phyloP scores from a whole-genome alignment of 495 filamentous ascomycete genomes.

The Cercophora scortea region DNA sequence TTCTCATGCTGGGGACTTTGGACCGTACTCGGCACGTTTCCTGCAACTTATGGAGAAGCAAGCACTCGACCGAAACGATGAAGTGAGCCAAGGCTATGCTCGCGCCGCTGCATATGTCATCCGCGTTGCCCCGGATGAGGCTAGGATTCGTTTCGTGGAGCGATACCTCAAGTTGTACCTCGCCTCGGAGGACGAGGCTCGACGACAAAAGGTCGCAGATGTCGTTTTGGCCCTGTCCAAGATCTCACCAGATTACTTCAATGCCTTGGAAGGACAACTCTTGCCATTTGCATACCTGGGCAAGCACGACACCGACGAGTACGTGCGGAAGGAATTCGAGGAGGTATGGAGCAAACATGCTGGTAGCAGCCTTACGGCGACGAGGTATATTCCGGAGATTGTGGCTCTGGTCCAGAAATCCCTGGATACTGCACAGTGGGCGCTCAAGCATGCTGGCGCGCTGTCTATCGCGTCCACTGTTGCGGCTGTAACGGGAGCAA shows the following conservation, averaged over 20 bases:
- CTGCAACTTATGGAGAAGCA: constrained; percentile 69
- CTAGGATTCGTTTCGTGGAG: constrained; percentile 56
- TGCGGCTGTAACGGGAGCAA: constrained; percentile 43
- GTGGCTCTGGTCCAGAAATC: constrained; percentile 54
- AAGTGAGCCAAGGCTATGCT: constrained; percentile 79
- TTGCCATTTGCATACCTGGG: constrained; percentile 83
- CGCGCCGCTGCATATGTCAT: constrained; percentile 78
- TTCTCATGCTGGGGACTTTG: constrained; percentile 63
- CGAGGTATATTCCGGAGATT: constrained; percentile 80
- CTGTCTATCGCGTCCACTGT: constrained; percentile 70
- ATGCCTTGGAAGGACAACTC: constrained; percentile 60
- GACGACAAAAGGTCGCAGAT: constrained; percentile 69
- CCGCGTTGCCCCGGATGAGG: constrained; percentile 61
- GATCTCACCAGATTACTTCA: constrained; percentile 81
- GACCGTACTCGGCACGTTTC: constrained; percentile 68
- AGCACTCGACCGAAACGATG: constrained; percentile 82
- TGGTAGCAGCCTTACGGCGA: constrained; percentile 70
- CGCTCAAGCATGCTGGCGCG: constrained; percentile 79
- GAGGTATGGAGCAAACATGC: constrained; percentile 88
- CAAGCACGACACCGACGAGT: constrained; percentile 74
- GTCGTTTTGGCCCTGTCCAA: constrained; percentile 74
- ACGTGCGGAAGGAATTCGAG: constrained; percentile 64
- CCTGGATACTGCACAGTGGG: constrained; percentile 74
- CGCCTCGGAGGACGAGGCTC: constrained; percentile 62
- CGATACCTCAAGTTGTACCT: constrained; percentile 71